Evolutionary conservation across 164 flowering plant genomes (phyloP).

Genomic region (Kingdonia uniflora): DNA sequence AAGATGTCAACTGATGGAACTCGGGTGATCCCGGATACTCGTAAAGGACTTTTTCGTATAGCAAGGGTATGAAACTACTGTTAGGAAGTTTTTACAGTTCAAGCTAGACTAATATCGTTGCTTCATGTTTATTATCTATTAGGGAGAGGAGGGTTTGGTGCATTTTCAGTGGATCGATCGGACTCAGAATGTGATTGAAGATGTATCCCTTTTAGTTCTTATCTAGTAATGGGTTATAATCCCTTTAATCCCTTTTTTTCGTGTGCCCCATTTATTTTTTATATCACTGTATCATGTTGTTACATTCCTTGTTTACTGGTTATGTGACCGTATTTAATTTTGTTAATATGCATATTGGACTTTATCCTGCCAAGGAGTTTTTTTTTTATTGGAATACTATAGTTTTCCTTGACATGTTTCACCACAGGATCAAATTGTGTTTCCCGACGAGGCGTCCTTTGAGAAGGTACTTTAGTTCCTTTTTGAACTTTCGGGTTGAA

Average conservation of each 20-base stretch:
- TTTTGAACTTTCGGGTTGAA: background rate
- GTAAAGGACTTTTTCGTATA: slow-evolving; percentile 86
- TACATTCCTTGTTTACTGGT: too few species aligned
- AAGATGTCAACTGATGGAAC: slow-evolving; percentile 71
- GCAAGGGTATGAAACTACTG: slow-evolving; percentile 40
- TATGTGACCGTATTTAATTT: too few species aligned
- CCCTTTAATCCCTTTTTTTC: too few species aligned
- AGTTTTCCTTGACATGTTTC: slow-evolving; percentile 38
- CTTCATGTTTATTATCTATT: slow-evolving; percentile 8
- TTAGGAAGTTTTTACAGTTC: background rate
- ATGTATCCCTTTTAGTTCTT: slow-evolving; percentile 54
- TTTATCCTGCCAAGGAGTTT: too few species aligned
- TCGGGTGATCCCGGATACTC: slow-evolving; percentile 65
- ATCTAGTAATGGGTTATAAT: slow-evolving; percentile 1
- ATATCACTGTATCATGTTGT: too few species aligned
- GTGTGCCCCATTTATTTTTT: too few species aligned
- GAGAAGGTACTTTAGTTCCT: slow-evolving; percentile 61
- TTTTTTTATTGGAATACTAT: background rate
- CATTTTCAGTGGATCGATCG: slow-evolving; percentile 98
- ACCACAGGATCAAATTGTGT: slow-evolving; percentile 78
- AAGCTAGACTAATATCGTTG: slow-evolving; percentile 1
- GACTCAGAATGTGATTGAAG: slow-evolving; percentile 51
- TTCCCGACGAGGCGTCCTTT: slow-evolving; percentile 90
- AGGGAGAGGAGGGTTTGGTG: slow-evolving; percentile 90
- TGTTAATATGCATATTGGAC: too few species aligned